Conservation (phyloP, 306 rosid genomes). For the Gastrolobium villosum region DNA sequence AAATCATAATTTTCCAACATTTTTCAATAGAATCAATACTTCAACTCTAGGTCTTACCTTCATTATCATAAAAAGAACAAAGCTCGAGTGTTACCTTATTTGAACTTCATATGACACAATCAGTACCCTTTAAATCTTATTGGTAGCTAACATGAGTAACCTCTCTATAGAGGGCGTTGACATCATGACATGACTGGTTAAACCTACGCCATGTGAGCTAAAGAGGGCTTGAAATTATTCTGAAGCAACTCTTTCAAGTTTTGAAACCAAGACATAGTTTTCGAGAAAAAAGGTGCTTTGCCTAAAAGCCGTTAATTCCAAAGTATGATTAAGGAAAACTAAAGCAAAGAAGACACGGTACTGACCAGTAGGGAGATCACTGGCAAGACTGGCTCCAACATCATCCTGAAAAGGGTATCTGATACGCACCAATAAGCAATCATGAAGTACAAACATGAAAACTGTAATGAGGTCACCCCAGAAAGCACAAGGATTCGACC, state of each 20-base stretch:
- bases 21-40: conserved; percentile 16
- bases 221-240: conserved; percentile 32
- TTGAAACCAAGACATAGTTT: conserved; percentile 21
- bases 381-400: conserved; percentile 83
- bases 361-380: conserved; percentile 75
- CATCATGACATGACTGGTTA: conserved; percentile 32
- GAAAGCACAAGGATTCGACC: conserved; percentile 44
- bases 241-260: conserved; percentile 4
- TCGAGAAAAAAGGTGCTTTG: conserved; percentile 34
- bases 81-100: conserved; percentile 10
- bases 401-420: conserved; percentile 79
- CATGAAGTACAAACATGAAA: conserved; percentile 56
- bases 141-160: conserved; percentile 29
- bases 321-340: conserved; percentile 41
- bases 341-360: conserved; percentile 51
- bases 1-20: conserved; percentile 37
- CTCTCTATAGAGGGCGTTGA: conserved; percentile 19
- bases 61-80: conserved; percentile 34
- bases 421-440: conserved; percentile 60
- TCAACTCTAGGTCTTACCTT: conserved; percentile 34
- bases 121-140: conserved; percentile 13
- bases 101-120: conserved; percentile 18
- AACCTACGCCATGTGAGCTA: neutral
- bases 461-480: conserved; percentile 50
- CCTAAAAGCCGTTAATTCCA: conserved; percentile 36